A percentile compares a stretch with the other conserved stretches of the same genome.
phyloP scores from a whole-genome alignment of 2,329 filamentous ascomycete species.

The Exophiala sp. region DNA sequence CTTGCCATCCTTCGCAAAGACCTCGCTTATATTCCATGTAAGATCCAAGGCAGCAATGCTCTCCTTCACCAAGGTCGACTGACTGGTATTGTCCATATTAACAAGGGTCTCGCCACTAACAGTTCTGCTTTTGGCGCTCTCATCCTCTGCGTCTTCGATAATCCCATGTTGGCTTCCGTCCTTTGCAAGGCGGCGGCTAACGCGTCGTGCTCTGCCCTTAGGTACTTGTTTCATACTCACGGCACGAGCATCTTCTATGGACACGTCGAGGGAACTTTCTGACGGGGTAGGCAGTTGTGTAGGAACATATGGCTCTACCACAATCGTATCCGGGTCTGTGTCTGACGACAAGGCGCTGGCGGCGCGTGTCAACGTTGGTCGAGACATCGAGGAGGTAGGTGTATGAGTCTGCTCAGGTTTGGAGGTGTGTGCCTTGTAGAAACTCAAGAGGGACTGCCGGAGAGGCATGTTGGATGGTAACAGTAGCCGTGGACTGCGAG shows the following conservation, averaged over 20 bases:
- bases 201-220: conserved; percentile 26
- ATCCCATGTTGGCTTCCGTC: conserved; percentile 28
- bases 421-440: conserved; percentile 14
- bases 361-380: conserved; percentile 29
- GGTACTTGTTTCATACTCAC: conserved; percentile 22
- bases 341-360: conserved; percentile 18
- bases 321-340: conserved; percentile 23
- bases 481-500: neutral
- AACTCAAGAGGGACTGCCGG: conserved; percentile 26
- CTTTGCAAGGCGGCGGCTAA: conserved; percentile 15
- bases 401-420: neutral
- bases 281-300: conserved; percentile 30
- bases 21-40: conserved; percentile 29
- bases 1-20: conserved; percentile 15
- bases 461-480: conserved; percentile 24
- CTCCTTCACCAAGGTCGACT: conserved; percentile 36
- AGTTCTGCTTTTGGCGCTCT: conserved; percentile 28
- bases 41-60: conserved; percentile 40
- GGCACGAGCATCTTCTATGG: conserved; percentile 22
- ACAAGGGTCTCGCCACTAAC: conserved; percentile 37
- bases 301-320: conserved; percentile 8
- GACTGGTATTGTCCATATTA: conserved; percentile 37
- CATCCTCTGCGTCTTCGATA: conserved; percentile 29
- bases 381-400: neutral
- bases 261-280: conserved; percentile 30